Evolutionary conservation across 768 basidiomycete species (phyloP).

Genomic region (Mycena latifolia): DNA sequence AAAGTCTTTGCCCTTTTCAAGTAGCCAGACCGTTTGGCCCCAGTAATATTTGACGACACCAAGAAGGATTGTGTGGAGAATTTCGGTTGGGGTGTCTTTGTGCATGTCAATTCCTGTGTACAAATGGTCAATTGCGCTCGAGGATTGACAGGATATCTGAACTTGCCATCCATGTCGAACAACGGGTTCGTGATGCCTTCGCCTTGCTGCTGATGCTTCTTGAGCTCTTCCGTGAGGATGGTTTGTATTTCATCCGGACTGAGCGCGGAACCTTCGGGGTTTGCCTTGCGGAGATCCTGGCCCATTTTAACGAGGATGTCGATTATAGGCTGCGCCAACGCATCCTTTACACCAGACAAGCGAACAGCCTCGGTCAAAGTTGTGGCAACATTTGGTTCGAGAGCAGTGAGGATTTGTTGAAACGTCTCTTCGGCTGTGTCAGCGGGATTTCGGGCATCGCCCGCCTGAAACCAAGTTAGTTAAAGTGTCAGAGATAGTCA

Average conservation of each 20-base stretch:
- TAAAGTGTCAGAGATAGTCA: not conserved
- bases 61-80: constrained; percentile 49
- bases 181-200: constrained; percentile 8
- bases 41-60: constrained; percentile 51
- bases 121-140: not conserved
- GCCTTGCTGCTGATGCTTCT: constrained; percentile 5
- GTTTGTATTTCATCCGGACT: constrained; percentile 9
- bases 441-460: not conserved
- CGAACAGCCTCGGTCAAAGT: constrained; percentile 7
- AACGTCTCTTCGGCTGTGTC: constrained; percentile 16
- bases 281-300: constrained; percentile 3
- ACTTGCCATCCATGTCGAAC: constrained; percentile 8
- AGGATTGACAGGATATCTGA: not conserved
- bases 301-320: constrained; percentile 8
- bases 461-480: not conserved
- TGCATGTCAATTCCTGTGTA: constrained; percentile 43
- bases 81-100: constrained; percentile 46
- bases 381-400: constrained; percentile 17
- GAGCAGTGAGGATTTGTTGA: constrained; percentile 23
- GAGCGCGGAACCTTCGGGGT: not conserved
- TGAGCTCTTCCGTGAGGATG: constrained; percentile 9
- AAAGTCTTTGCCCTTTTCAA: constrained; percentile 40
- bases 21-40: constrained; percentile 36
- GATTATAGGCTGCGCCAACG: constrained; percentile 1
- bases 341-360: not conserved